Conservation (phyloP, 2,329 filamentous ascomycete genomes). For the Huntiella decipiens region DNA sequence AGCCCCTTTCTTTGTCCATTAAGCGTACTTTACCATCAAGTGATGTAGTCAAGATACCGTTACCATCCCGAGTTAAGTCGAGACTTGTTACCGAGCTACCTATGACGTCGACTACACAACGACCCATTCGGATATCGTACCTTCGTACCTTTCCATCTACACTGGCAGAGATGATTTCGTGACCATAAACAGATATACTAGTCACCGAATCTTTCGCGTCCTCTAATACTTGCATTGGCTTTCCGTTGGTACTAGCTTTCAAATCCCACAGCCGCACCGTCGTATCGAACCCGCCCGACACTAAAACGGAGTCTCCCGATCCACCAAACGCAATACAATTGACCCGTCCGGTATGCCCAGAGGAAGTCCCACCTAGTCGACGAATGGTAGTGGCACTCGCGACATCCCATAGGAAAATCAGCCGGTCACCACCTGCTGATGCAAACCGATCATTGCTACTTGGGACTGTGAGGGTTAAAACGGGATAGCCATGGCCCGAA, state of each 20-base stretch:
- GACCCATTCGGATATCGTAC: conserved; percentile 70
- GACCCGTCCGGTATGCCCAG: conserved; percentile 52
- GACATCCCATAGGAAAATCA: conserved; percentile 91
- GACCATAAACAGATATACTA: conserved; percentile 26
- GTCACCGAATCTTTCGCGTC: conserved; percentile 56
- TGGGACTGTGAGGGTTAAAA: conserved; percentile 60
- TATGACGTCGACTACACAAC: conserved; percentile 50
- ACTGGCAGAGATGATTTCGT: conserved; percentile 52
- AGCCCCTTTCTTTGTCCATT: conserved; percentile 60
- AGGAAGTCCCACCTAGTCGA: conserved; percentile 43
- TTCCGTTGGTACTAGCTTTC: conserved; percentile 28
- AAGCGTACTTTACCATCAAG: conserved; percentile 62
- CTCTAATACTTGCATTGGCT: conserved; percentile 51
- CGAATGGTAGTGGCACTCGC: conserved; percentile 57
- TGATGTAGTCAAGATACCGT: conserved; percentile 53
- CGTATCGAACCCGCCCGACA: conserved; percentile 57
- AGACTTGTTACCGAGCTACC: conserved; percentile 58
- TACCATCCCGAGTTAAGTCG: conserved; percentile 49
- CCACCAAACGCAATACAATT: conserved; percentile 68
- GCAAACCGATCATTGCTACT: conserved; percentile 68
- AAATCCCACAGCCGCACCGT: conserved; percentile 61
- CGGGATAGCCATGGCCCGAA: conserved; percentile 75
- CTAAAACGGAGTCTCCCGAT: conserved; percentile 51
- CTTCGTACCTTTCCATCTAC: conserved; percentile 66
- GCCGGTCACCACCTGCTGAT: conserved; percentile 74